Conservation (phyloP, 2,329 filamentous ascomycete species). For the Colletotrichum tamarilloi region DNA sequence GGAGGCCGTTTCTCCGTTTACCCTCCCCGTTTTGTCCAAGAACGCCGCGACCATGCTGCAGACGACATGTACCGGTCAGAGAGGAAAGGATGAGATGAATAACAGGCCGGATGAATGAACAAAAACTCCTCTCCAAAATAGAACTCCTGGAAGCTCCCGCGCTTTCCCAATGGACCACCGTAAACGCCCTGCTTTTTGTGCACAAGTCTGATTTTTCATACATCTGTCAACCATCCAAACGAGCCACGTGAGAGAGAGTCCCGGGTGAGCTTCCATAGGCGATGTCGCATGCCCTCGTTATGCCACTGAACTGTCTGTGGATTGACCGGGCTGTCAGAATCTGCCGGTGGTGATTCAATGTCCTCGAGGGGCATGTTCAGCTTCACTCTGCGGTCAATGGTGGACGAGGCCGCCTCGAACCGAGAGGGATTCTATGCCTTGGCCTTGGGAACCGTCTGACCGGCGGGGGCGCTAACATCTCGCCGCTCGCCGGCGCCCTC, state of each 20-base stretch:
- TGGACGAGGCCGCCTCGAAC: background rate
- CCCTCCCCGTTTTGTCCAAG: background rate
- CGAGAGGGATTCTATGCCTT: conserved; percentile 32
- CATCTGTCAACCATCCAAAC: conserved; percentile 20
- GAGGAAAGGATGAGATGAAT: background rate
- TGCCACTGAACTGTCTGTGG: background rate
- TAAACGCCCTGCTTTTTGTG: conserved; percentile 18
- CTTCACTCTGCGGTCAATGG: background rate
- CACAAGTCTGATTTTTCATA: conserved; percentile 16
- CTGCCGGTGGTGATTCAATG: background rate
- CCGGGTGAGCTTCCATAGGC: conserved; percentile 28
- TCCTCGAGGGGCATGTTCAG: background rate
- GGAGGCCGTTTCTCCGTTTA: background rate
- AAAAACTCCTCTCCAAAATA: background rate
- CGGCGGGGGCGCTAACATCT: conserved; percentile 59
- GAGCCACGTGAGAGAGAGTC: conserved; percentile 21
- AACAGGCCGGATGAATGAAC: background rate
- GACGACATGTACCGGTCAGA: conserved; percentile 2
- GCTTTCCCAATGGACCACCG: background rate
- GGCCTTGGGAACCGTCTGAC: conserved; percentile 27
- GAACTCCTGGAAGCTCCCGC: conserved; percentile 3
- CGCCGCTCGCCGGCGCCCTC: conserved; percentile 58
- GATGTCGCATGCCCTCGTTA: conserved; percentile 1
- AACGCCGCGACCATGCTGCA: conserved; percentile 32
- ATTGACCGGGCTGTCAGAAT: background rate